phyloP scores from a whole-genome alignment of 257 asterid genomes.

The Osmanthus fragrans region DNA sequence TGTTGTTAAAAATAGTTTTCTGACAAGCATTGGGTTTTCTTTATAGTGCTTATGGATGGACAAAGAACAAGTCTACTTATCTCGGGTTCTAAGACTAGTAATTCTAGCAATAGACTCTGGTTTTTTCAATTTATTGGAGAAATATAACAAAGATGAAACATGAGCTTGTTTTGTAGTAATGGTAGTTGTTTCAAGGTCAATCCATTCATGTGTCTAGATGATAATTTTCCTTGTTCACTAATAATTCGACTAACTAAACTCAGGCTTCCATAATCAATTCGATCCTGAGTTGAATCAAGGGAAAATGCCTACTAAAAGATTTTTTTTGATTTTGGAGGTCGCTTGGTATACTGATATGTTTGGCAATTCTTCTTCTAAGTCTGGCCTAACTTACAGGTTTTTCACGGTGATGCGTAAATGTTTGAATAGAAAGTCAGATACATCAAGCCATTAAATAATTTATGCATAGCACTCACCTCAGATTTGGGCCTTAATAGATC shows the following conservation, averaged over 20 bases:
- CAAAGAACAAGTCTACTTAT: not conserved
- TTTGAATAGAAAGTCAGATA: too few relatives aligned
- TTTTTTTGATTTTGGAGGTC: not conserved
- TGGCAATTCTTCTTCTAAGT: not conserved
- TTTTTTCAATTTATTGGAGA: too few relatives aligned
- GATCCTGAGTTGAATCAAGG: not conserved
- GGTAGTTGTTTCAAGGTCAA: not conserved
- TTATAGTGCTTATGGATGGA: not conserved
- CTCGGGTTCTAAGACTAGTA: not conserved
- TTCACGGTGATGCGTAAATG: not conserved
- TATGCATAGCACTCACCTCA: not conserved
- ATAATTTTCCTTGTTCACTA: not conserved
- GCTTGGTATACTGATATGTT: too few relatives aligned
- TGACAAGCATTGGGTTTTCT: not conserved
- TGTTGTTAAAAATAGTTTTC: not conserved
- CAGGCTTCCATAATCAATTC: not conserved
- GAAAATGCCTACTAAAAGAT: not conserved
- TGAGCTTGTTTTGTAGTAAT: not conserved
- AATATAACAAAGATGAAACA: not conserved
- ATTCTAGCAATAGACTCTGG: not conserved
- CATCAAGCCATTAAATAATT: not conserved
- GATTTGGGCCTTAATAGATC: not conserved
- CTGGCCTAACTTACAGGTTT: not conserved
- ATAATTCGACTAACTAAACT: not conserved
- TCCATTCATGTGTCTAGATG: too few relatives aligned